Evolutionary conservation across 768 basidiomycete species (phyloP).

Genomic region (Boletus rufocinnamomeus): DNA sequence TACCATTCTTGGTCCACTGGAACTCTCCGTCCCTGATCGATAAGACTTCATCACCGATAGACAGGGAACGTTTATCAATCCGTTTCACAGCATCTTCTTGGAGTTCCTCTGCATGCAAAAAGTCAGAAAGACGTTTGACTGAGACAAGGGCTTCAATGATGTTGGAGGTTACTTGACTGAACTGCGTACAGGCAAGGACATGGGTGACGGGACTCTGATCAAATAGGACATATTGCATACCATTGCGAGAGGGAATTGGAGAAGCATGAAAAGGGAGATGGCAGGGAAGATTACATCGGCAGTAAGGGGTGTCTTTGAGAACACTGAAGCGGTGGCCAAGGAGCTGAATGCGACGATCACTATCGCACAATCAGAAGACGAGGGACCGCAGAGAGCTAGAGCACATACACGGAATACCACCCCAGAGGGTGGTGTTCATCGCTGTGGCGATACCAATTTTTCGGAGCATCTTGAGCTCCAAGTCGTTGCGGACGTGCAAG

Average conservation of each 20-base stretch:
- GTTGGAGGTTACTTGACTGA: constrained; percentile 72
- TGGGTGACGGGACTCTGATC: constrained; percentile 3
- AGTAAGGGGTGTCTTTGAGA: constrained; percentile 70
- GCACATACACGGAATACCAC: constrained; percentile 56
- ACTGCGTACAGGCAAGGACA: constrained; percentile 38
- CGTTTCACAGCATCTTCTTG: constrained; percentile 74
- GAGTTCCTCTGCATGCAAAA: constrained; percentile 77
- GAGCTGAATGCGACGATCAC: constrained; percentile 82
- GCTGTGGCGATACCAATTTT: constrained; percentile 81
- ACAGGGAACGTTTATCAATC: constrained; percentile 42
- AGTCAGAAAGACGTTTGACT: constrained; percentile 71
- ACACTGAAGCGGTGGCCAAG: constrained; percentile 69
- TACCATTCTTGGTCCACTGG: constrained; percentile 62
- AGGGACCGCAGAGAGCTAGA: background rate
- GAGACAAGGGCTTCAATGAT: constrained; percentile 88
- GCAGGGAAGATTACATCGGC: constrained; percentile 95
- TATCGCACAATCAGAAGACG: constrained; percentile 16
- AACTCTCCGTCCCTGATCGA: constrained; percentile 79
- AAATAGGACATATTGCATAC: constrained; percentile 37
- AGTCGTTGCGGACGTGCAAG: constrained; percentile 75
- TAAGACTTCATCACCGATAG: constrained; percentile 67
- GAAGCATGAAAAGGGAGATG: constrained; percentile 84
- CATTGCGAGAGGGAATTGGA: constrained; percentile 87
- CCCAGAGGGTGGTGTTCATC: constrained; percentile 64
- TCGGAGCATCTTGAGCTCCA: constrained; percentile 78